These are phyloP conservation scores for Phytophthora meadii DNA, from an alignment of 352 stramenopile genomes.

Conservation along the genomic window DNA sequence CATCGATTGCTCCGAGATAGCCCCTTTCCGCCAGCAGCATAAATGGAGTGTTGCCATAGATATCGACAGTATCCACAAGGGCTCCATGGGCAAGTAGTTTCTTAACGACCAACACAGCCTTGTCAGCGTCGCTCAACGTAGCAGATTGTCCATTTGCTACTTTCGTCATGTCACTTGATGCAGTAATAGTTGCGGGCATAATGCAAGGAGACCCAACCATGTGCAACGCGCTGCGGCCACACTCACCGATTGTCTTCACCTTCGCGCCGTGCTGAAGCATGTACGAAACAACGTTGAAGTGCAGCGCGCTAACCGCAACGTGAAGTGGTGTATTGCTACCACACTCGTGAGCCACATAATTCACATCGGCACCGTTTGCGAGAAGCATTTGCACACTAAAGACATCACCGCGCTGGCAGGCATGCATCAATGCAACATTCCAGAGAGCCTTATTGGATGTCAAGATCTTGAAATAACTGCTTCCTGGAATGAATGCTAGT, in stretches of 20 bases:
- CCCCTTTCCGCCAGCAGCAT: conserved; percentile 83
- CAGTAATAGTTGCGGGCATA: conserved; percentile 53
- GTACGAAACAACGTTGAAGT: conserved; percentile 90
- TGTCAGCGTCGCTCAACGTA: conserved; percentile 56
- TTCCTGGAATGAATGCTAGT: conserved; percentile 84
- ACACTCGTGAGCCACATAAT: conserved; percentile 86
- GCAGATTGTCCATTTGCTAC: conserved; percentile 24
- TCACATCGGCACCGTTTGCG: conserved; percentile 87
- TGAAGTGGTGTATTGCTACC: conserved; percentile 83
- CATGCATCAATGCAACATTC: conserved; percentile 90
- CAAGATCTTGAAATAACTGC: conserved; percentile 90
- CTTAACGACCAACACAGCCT: conserved; percentile 81
- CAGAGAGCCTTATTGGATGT: conserved; percentile 88
- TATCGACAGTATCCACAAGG: conserved; percentile 69
- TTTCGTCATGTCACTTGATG: conserved; percentile 36
- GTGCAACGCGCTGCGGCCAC: conserved; percentile 74
- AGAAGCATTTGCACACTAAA: conserved; percentile 90
- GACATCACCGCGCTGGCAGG: conserved; percentile 85
- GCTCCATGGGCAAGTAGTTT: conserved; percentile 83
- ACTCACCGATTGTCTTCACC: conserved; percentile 74
- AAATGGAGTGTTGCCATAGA: conserved; percentile 84
- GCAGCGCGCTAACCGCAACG: conserved; percentile 77
- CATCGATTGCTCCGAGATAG: conserved; percentile 74
- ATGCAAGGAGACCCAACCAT: conserved; percentile 80
- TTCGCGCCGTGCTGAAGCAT: conserved; percentile 88